Evolutionary conservation across 768 basidiomycete species (phyloP), one percentile per base, ranked within the genome.

Genomic region (Trametes elegans): DNA sequence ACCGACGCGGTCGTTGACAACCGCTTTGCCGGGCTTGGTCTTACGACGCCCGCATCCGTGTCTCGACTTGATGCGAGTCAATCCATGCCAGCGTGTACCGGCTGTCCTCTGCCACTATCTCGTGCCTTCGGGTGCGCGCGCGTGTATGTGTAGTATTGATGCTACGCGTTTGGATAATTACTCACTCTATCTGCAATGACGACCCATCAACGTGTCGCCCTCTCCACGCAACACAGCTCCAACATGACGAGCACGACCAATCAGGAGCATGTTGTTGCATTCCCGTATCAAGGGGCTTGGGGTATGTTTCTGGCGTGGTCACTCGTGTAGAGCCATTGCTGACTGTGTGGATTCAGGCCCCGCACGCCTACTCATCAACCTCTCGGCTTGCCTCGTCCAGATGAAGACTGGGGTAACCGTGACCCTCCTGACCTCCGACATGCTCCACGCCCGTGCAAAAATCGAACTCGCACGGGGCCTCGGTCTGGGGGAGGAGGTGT

Each of bases 391-490:
- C 5, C n/a, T 62, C 6, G 52, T 58, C 9, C 53, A 56, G 52
- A 29, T 53, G n/a, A 54, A 46, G 7, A 16, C 49, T 29, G 29
- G 47, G 4, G 34, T 55, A 2, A 19, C 23, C 13, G 48, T 62
- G 16, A 62, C 61, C 2, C 31, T 62, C 21, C 48, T 62, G 14
- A 43, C 43, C 19, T 54, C 48, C 7, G 18, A 43, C 8, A 23
- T 7, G 2, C 39, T 57, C 13, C 47, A 40, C 32, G 47, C 49
- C 7, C 58, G 58, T 14, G 31, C 49, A 7, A 24, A 23, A 8
- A 49, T 35, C 7, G 61, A 62, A 40, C 47, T 62, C 5, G 38
- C 45, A 3, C 54, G 55, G 0, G 46, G 41, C 45, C 55, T 62
- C 11, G 51, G 26, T 2, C 19, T 19, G 4, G 47, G 40, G 16